Evolutionary conservation across 805 yeast genomes (phyloP), one percentile per base, ranked within the genome.

Genomic region (Wickerhamiella occidentalis): DNA sequence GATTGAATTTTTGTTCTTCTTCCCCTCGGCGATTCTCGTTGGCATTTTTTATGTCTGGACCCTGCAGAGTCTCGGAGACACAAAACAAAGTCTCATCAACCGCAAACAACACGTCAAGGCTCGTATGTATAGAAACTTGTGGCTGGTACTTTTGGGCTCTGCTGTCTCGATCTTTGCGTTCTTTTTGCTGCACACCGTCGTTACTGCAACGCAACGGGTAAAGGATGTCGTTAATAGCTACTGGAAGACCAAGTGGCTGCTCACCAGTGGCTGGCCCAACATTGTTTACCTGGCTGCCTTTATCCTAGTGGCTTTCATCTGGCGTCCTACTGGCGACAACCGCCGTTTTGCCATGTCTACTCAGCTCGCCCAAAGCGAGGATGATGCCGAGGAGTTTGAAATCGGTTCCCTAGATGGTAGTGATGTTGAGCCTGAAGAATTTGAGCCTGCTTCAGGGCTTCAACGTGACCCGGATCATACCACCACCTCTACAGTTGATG

Each of bases 251-350:
- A 78, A 94, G 60, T 88, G 85, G 70, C 86, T 92, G 59, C 67
- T 86, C 48, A 74, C 82, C 41, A 96, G 90, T 58, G 94, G 94
- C 69, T 88, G 97, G 96, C 95, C 96, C 36, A 80, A 94, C 45
- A 74, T 86, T 45, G 81, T 87, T 12, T 92, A 86, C 68, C 85
- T 84, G 61, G 67, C 80, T 44, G 88, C 88, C 35, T 88, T 92
- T 64, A 75, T 82, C 58, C 77, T 87, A 8, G 73, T 92, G 55
- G 85, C 95, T 4, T 78, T 87, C 70, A 76, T 92, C 54, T 92
- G 98, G 98, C 81, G 98, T 66, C 99, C 99, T 48, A 90, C 96
- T 0, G 92, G 83, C 57, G 86, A 95, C 37, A 87, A 95, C 51
- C 84, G 88, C 60, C 81, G 94, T 77, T 76, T 92, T 61, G 97